These are phyloP conservation scores for Malus hybrid DNA, from an alignment of 331 rosid genomes.

Conservation along the genomic window DNA sequence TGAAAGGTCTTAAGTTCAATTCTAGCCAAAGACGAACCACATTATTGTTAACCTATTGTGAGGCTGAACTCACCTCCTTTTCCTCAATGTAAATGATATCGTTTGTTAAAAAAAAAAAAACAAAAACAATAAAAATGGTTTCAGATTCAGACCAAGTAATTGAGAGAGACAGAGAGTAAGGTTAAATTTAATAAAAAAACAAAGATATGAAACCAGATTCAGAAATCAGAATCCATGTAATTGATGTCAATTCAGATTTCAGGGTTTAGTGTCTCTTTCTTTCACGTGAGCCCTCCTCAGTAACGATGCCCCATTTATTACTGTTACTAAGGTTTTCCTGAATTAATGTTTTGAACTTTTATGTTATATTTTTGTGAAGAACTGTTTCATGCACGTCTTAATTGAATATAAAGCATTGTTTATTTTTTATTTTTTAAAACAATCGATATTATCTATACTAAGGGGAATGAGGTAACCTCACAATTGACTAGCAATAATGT, in stretches of 20 bases:
- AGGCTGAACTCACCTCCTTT: fast-evolving
- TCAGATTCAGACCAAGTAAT: neutral
- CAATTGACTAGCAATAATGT: too few relatives aligned
- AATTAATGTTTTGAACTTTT: neutral
- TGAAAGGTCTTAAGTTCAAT: too few relatives aligned
- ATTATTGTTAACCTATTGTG: fast-evolving
- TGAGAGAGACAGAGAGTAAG: neutral
- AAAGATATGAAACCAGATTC: neutral
- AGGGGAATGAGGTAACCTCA: too few relatives aligned
- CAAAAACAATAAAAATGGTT: neutral
- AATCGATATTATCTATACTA: too few relatives aligned
- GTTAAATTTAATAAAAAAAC: neutral
- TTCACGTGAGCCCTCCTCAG: slow-evolving; percentile 8
- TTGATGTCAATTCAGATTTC: slow-evolving; percentile 6
- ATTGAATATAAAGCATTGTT: too few relatives aligned
- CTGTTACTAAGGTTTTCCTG: neutral
- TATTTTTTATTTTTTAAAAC: too few relatives aligned
- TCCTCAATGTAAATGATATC: too few relatives aligned
- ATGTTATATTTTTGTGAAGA: neutral
- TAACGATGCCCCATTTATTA: slow-evolving; percentile 20
- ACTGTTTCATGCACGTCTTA: neutral
- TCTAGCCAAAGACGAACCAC: fast-evolving
- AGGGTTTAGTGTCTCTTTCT: slow-evolving; percentile 18
- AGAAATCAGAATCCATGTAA: neutral
- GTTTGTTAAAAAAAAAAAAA: too few relatives aligned